Percentiles rank a stretch among this genome's conserved stretches.
Conservation (phyloP, 257 asterid species). For the Solanum pimpinellifolium region DNA sequence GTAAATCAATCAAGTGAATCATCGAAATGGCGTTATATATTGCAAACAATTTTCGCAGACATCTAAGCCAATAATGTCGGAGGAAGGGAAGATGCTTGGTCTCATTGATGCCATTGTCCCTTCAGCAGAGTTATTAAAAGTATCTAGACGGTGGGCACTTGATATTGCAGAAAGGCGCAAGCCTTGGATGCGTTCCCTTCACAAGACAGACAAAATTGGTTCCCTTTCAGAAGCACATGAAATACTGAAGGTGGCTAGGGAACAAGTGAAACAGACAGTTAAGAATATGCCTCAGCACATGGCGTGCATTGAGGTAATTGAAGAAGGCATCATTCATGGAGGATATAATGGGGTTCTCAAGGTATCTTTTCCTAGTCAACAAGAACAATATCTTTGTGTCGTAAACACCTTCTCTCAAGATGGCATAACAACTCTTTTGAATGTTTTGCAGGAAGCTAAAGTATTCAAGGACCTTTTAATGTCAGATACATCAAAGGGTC, state of each 20-base stretch:
- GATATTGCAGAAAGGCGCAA: slow-evolving; percentile 61
- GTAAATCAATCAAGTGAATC: neutral
- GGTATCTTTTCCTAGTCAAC: slow-evolving; percentile 26
- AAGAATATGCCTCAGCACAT: slow-evolving; percentile 82
- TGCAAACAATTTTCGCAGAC: slow-evolving; percentile 26
- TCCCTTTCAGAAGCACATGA: slow-evolving; percentile 59
- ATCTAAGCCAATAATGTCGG: slow-evolving; percentile 61
- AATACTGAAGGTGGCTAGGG: slow-evolving; percentile 48
- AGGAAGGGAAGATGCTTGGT: slow-evolving; percentile 84
- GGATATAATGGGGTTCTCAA: slow-evolving; percentile 76
- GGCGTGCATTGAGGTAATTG: slow-evolving; percentile 83
- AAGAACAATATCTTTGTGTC: neutral
- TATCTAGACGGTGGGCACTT: slow-evolving; percentile 73
- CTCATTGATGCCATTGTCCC: slow-evolving; percentile 78
- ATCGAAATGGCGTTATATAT: neutral
- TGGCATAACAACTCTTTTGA: neutral
- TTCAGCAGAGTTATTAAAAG: slow-evolving; percentile 58
- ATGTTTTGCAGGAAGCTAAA: slow-evolving; percentile 52
- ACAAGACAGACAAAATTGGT: slow-evolving; percentile 70
- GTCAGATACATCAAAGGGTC: slow-evolving; percentile 76
- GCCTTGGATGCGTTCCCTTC: slow-evolving; percentile 88
- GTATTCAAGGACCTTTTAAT: slow-evolving; percentile 51
- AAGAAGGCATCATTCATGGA: slow-evolving; percentile 87
- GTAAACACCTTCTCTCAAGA: neutral
- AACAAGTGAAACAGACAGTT: slow-evolving; percentile 54